A percentile compares a stretch with the other conserved stretches of the same genome.
Conservation (phyloP, 2,329 filamentous ascomycete species). For the Cercospora brassicicola region DNA sequence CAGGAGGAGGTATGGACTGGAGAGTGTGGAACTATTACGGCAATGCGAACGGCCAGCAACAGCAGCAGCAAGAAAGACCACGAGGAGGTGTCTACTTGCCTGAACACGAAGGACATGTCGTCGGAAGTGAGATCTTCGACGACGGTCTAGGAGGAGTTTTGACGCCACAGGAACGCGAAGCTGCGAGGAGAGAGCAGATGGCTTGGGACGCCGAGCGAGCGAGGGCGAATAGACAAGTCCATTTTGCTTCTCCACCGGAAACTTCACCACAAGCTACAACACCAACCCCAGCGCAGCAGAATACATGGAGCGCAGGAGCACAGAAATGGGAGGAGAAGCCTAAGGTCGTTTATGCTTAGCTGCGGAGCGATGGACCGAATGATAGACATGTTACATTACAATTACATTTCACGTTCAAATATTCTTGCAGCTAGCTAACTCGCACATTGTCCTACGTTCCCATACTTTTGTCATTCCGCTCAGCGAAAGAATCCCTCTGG, state of each 20-base stretch:
- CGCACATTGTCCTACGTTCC: not conserved
- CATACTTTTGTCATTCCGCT: not conserved
- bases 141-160: conserved; percentile 1
- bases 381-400: not conserved
- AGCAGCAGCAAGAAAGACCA: not conserved
- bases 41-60: not conserved
- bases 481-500: not conserved
- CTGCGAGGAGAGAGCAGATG: conserved; percentile 10
- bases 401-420: not conserved
- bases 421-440: not conserved
- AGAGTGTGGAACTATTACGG: not conserved
- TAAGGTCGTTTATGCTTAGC: conserved; percentile 9
- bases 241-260: not conserved
- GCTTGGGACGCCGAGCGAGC: conserved; percentile 10
- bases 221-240: not conserved
- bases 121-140: conserved; percentile 10
- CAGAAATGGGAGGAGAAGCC: conserved; percentile 10
- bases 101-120: not conserved
- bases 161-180: not conserved
- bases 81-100: not conserved
- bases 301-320: not conserved
- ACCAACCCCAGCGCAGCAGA: not conserved
- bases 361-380: not conserved
- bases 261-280: not conserved
- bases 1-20: not conserved